Evolutionary conservation across 1,284 basidiomycete species (phyloP).

Genomic region (Tilletia setariae): DNA sequence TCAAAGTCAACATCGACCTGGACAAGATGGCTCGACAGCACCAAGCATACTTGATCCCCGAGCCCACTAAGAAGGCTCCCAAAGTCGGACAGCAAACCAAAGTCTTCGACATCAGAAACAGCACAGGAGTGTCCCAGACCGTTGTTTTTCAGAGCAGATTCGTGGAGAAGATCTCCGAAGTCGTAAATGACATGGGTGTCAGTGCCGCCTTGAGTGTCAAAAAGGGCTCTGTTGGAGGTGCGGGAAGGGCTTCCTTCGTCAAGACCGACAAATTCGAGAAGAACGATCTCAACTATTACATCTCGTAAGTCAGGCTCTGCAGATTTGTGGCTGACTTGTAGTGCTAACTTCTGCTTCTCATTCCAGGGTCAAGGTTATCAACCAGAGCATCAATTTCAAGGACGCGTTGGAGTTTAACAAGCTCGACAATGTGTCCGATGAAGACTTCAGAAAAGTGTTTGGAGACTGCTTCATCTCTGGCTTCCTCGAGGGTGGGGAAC

Average conservation of each 20-base stretch:
- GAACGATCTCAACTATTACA: slow-evolving; percentile 15
- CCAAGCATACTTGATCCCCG: background rate
- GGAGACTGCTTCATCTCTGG: slow-evolving; percentile 13
- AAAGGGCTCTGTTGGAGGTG: slow-evolving; percentile 8
- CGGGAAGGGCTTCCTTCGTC: slow-evolving; percentile 15
- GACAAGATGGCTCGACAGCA: slow-evolving; percentile 3
- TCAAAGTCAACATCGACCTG: slow-evolving; percentile 8
- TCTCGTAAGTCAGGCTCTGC: background rate
- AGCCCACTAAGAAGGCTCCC: background rate
- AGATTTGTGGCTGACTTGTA: no score
- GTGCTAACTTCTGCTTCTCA: no score
- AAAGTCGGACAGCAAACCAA: background rate
- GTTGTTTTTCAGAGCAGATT: slow-evolving; percentile 12
- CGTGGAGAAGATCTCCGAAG: slow-evolving; percentile 5
- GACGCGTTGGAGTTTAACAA: slow-evolving; percentile 3
- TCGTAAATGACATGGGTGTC: slow-evolving; percentile 7
- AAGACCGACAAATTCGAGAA: slow-evolving; percentile 16
- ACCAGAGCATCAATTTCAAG: slow-evolving; percentile 16
- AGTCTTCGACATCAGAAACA: slow-evolving; percentile 15
- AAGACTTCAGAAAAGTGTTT: slow-evolving; percentile 1
- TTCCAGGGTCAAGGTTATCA: slow-evolving; percentile 12
- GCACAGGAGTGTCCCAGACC: slow-evolving; percentile 11
- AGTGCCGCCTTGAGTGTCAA: slow-evolving; percentile 10
- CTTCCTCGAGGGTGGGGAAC: slow-evolving; percentile 16
- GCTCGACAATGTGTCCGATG: background rate